phyloP scores from a whole-genome alignment of 768 basidiomycete genomes.

The Mycena vulgaris region DNA sequence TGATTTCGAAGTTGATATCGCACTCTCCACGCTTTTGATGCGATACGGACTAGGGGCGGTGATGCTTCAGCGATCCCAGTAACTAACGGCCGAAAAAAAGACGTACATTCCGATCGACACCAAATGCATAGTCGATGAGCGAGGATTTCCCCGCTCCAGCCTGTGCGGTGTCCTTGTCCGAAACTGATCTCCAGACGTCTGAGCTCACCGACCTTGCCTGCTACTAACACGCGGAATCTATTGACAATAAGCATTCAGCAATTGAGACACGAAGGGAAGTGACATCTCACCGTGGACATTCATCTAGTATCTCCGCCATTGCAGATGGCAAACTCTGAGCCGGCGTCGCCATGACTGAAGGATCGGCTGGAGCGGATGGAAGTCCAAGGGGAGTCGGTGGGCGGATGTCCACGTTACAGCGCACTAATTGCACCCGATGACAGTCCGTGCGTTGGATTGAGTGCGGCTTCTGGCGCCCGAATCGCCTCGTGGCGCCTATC shows the following conservation, averaged over 20 bases:
- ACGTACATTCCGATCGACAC: slow-evolving; percentile 4
- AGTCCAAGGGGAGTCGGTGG: too few relatives aligned
- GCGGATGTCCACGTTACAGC: too few relatives aligned
- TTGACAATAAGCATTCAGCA: neutral
- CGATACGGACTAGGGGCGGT: neutral
- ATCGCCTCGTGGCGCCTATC: too few relatives aligned
- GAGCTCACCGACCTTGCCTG: slow-evolving; percentile 6
- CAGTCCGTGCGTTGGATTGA: too few relatives aligned
- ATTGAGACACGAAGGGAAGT: neutral
- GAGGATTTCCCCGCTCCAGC: slow-evolving; percentile 13
- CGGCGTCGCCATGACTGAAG: too few relatives aligned
- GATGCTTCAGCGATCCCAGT: too few relatives aligned
- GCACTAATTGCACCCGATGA: too few relatives aligned
- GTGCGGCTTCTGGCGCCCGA: too few relatives aligned
- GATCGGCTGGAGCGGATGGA: too few relatives aligned
- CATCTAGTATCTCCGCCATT: neutral
- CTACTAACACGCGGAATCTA: slow-evolving; percentile 18
- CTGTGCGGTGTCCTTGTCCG: neutral
- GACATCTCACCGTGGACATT: slow-evolving; percentile 13
- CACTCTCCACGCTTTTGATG: slow-evolving; percentile 5
- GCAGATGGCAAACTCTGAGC: neutral
- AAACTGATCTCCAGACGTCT: neutral
- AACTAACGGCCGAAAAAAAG: neutral
- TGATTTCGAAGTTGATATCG: slow-evolving; percentile 5
- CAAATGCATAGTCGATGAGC: too few relatives aligned